A percentile compares a stretch with the other conserved stretches of the same genome.
Conservation (phyloP, 2,329 filamentous ascomycete species). For the Sporothrix inflata region DNA sequence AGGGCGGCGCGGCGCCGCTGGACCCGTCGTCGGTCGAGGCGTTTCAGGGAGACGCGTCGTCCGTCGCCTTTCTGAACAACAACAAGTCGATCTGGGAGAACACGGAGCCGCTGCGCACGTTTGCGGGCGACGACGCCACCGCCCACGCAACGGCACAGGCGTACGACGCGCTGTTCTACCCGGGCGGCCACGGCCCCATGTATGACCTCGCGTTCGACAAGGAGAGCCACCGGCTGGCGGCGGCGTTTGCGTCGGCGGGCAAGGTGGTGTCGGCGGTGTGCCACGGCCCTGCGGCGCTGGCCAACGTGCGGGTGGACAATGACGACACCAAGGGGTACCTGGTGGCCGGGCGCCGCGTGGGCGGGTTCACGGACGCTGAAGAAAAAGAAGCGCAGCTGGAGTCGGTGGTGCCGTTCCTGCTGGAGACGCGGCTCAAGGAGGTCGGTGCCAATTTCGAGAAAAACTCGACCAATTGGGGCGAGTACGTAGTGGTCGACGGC, state of each 20-base stretch:
- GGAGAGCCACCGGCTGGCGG: constrained; percentile 61
- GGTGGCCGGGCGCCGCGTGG: constrained; percentile 60
- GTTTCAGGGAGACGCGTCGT: constrained; percentile 58
- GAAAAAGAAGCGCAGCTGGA: constrained; percentile 51
- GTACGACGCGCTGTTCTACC: constrained; percentile 36
- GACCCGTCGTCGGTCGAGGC: constrained; percentile 61
- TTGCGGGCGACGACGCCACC: constrained; percentile 51
- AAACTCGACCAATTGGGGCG: constrained; percentile 52
- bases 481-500: constrained; percentile 55
- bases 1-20: constrained; percentile 63
- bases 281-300: constrained; percentile 68
- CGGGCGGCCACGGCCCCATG: constrained; percentile 66
- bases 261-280: constrained; percentile 70
- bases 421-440: constrained; percentile 58
- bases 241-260: constrained; percentile 63
- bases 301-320: constrained; percentile 54
- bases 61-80: constrained; percentile 58
- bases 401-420: constrained; percentile 58
- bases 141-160: constrained; percentile 12
- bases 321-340: constrained; percentile 50
- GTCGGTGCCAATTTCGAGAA: constrained; percentile 60
- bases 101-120: constrained; percentile 60
- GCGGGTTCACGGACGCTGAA: constrained; percentile 62
- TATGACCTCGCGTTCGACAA: constrained; percentile 65
- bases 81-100: constrained; percentile 65